phyloP scores from a whole-genome alignment of 306 rosid genomes.

The Cucurbita moschata region DNA sequence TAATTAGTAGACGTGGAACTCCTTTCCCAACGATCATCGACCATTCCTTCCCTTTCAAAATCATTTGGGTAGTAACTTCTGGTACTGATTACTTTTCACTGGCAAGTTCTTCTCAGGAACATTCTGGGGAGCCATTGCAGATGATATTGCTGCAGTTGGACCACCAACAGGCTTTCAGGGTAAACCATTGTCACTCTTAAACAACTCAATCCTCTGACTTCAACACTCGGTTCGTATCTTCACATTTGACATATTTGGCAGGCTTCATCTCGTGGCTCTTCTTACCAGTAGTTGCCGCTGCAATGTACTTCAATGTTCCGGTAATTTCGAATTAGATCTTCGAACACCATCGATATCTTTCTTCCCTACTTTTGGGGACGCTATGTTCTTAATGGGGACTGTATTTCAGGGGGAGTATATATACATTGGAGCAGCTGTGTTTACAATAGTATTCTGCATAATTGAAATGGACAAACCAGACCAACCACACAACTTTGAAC shows the following conservation, averaged over 20 bases:
- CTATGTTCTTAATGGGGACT: background rate
- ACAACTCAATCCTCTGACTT: background rate
- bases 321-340: slow-evolving; percentile 23
- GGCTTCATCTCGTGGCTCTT: slow-evolving; percentile 82
- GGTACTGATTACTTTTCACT: background rate
- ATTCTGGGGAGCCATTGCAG: slow-evolving; percentile 56
- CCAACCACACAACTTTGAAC: slow-evolving; percentile 85
- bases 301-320: slow-evolving; percentile 62
- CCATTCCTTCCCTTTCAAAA: background rate
- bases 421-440: slow-evolving; percentile 69
- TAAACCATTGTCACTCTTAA: slow-evolving; percentile 5
- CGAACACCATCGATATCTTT: background rate
- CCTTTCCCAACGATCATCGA: too few species aligned
- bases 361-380: background rate
- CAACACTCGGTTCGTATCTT: background rate
- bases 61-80: background rate
- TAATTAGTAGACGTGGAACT: too few species aligned
- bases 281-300: slow-evolving; percentile 75
- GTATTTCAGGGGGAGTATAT: slow-evolving; percentile 70
- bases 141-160: slow-evolving; percentile 43
- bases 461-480: slow-evolving; percentile 97
- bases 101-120: slow-evolving; percentile 30
- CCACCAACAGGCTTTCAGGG: slow-evolving; percentile 96
- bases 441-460: slow-evolving; percentile 60
- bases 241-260: slow-evolving; percentile 18